Evolutionary conservation across 2,329 filamentous ascomycete genomes (phyloP).

Genomic region (Cordyceps javanica): DNA sequence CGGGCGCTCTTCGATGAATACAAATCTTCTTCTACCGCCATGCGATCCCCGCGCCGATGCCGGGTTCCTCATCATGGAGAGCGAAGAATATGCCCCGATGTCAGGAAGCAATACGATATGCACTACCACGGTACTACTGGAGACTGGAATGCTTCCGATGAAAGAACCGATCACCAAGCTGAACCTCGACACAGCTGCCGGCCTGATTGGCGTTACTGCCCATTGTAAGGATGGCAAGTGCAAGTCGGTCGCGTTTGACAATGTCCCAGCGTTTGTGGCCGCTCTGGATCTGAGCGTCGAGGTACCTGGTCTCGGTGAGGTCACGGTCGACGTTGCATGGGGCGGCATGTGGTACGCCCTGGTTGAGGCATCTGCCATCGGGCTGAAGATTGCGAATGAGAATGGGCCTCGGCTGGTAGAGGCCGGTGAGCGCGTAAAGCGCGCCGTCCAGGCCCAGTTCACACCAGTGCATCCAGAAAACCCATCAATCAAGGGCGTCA

Average conservation of each 20-base stretch:
- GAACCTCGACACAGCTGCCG: slow-evolving; percentile 38
- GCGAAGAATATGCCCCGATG: slow-evolving; percentile 34
- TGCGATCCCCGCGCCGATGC: slow-evolving; percentile 38
- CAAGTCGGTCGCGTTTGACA: slow-evolving; percentile 37
- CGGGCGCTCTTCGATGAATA: slow-evolving; percentile 33
- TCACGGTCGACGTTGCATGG: slow-evolving; percentile 38
- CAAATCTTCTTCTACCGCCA: slow-evolving; percentile 35
- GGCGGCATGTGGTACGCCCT: slow-evolving; percentile 41
- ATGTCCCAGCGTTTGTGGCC: slow-evolving; percentile 37
- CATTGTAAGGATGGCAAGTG: slow-evolving; percentile 37
- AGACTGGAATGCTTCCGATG: slow-evolving; percentile 42
- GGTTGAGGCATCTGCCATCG: slow-evolving; percentile 32
- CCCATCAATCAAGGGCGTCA: slow-evolving; percentile 33
- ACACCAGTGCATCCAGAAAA: slow-evolving; percentile 39
- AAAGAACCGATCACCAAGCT: slow-evolving; percentile 35
- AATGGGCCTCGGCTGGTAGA: slow-evolving; percentile 31
- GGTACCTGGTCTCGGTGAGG: slow-evolving; percentile 33
- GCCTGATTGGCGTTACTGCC: slow-evolving; percentile 34
- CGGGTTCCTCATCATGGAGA: slow-evolving; percentile 41
- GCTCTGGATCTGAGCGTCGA: slow-evolving; percentile 32
- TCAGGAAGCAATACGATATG: slow-evolving; percentile 40
- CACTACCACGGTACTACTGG: slow-evolving; percentile 37
- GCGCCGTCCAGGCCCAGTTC: slow-evolving; percentile 27
- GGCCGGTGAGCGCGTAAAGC: slow-evolving; percentile 37
- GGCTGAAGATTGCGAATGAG: slow-evolving; percentile 27